A percentile compares a stretch with the other conserved stretches of the same genome.
Evolutionary conservation across 176 grass and related monocot genomes (phyloP).

Genomic region (Triticum monococcum): DNA sequence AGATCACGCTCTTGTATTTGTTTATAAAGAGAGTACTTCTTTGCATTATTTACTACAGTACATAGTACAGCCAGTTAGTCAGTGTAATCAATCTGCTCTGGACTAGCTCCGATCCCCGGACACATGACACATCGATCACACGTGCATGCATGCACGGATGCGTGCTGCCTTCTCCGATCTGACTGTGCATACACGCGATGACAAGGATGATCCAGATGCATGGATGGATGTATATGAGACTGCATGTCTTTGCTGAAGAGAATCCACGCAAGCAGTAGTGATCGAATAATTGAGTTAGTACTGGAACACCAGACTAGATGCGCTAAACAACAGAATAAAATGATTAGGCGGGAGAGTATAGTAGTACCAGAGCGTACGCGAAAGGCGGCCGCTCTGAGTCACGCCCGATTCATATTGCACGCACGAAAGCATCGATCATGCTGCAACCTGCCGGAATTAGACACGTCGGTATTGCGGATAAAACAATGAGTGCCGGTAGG

Average conservation of each 20-base stretch:
- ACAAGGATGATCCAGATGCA: not conserved
- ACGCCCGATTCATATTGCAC: slow-evolving; percentile 20
- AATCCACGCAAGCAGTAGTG: slow-evolving; percentile 11
- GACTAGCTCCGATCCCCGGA: too few species aligned
- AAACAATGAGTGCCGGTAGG: not conserved
- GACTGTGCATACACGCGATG: not conserved
- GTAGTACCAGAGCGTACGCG: not conserved
- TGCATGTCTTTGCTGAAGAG: too few species aligned
- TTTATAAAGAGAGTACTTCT: not conserved
- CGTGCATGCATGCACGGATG: not conserved
- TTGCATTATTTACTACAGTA: not conserved
- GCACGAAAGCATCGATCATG: not conserved
- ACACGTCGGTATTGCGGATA: not conserved
- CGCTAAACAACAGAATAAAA: not conserved
- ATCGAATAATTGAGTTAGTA: not conserved
- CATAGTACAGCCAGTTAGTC: too few species aligned
- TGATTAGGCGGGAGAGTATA: slow-evolving; percentile 14
- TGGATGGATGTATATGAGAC: too few species aligned
- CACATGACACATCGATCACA: not conserved
- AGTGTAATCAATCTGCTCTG: too few species aligned
- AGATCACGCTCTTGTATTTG: too few species aligned
- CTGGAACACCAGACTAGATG: not conserved
- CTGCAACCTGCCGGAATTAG: too few species aligned
- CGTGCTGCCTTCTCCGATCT: not conserved
- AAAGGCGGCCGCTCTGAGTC: slow-evolving; percentile 30